Evolutionary conservation across 2,329 filamentous ascomycete genomes (phyloP), one percentile per base, ranked within the genome.

Genomic region (Fusarium setosum): DNA sequence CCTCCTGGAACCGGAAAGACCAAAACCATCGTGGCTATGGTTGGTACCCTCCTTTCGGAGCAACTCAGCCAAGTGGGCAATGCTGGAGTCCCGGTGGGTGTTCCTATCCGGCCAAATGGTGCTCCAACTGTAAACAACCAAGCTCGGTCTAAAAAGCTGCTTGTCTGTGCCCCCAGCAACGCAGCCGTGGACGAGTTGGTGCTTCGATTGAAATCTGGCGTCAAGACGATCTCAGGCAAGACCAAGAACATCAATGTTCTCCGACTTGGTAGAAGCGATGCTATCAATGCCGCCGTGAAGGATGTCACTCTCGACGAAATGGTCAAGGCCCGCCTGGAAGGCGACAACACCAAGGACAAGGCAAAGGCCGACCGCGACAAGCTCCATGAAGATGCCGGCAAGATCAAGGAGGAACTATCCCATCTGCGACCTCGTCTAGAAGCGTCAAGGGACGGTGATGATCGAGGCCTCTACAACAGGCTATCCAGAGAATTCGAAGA

Each of bases 141-240:
- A 65, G 70, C 71, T 50, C 73, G 74, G 70, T 76, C 73, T 3
- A 97, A 97, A 80, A 99, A 98, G 77, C 84, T 99, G 23, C 86
- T 99, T 23, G 93, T 99, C 21, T 99, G 96, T 74, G 96, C 96
- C n/a, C 96, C 96, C 13, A 98, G 94, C 84, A 99, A 99, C 77
- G 96, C 96, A 7, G 96, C 96, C 29, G 96, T 99, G 6, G 96
- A 99, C 75, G 96, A 99, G 77, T 77, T 99, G 63, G 96, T 99
- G 17, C 89, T 97, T 76, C 91, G 96, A 80, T 86, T 99, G 73
- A 98, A 97, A 79, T 83, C 88, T 52, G 96, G 96, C 5, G 86
- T 99, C 51, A 95, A 90, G 73, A 94, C 93, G 1, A 84, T 87
- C 59, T 87, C 86, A 40, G 95, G 96, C 2, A 84, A 88, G 24